Conservation (phyloP, 345 rosid species). For the Linum trigynum region DNA sequence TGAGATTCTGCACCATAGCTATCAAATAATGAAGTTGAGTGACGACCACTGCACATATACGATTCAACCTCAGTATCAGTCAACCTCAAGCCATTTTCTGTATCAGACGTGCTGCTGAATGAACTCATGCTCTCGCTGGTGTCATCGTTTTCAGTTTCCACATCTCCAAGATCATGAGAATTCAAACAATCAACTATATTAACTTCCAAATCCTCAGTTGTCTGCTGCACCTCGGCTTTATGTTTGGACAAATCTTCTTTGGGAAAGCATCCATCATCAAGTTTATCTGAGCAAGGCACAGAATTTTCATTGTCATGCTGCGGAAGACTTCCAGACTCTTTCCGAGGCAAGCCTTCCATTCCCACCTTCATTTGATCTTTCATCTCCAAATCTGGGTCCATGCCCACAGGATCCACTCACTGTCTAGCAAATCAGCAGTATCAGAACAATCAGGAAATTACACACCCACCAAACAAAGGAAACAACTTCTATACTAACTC, state of each 20-base stretch:
- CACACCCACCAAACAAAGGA: too few relatives aligned
- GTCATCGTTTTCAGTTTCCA: slow-evolving; percentile 27
- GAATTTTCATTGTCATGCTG: slow-evolving; percentile 24
- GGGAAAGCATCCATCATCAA: slow-evolving; percentile 29
- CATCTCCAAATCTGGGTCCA: slow-evolving; percentile 36
- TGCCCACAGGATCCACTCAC: background rate
- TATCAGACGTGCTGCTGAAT: slow-evolving; percentile 53
- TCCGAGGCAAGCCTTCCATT: slow-evolving; percentile 15
- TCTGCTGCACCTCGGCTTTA: slow-evolving; percentile 4
- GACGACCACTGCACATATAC: slow-evolving; percentile 14
- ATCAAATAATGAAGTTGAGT: slow-evolving; percentile 19
- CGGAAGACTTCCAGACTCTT: slow-evolving; percentile 16
- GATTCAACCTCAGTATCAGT: slow-evolving; percentile 79
- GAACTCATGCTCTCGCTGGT: slow-evolving; percentile 70
- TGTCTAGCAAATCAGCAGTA: too few relatives aligned
- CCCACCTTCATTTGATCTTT: slow-evolving; percentile 20
- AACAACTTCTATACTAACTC: too few relatives aligned
- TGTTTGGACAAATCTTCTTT: slow-evolving; percentile 19
- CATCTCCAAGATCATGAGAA: slow-evolving; percentile 9
- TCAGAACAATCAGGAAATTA: too few relatives aligned
- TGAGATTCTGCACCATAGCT: slow-evolving; percentile 20
- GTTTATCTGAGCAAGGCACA: slow-evolving; percentile 31
- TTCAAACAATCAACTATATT: slow-evolving; percentile 33
- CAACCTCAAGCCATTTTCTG: slow-evolving; percentile 24
- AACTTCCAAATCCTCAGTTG: slow-evolving; percentile 36